These are phyloP conservation scores for Alternaria gaisen DNA, from an alignment of 2,329 filamentous ascomycete species.

Conservation along the genomic window DNA sequence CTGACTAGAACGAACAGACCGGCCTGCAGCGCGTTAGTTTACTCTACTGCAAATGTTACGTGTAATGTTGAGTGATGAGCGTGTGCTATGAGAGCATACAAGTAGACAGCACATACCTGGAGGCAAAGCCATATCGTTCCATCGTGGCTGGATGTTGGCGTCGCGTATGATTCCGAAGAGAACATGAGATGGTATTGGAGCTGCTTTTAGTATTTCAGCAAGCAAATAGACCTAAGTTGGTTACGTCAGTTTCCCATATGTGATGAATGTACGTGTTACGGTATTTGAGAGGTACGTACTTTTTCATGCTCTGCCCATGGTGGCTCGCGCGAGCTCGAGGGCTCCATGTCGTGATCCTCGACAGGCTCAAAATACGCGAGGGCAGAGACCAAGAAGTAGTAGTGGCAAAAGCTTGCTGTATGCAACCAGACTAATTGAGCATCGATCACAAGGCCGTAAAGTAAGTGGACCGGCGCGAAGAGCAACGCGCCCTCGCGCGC, in stretches of 20 bases:
- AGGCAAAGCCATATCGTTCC: constrained; percentile 61
- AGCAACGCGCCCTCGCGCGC: constrained; percentile 35
- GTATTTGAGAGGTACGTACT: constrained; percentile 44
- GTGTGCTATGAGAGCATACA: not conserved
- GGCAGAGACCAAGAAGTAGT: constrained; percentile 45
- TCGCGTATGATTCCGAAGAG: constrained; percentile 57
- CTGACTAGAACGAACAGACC: constrained; percentile 50
- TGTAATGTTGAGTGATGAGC: not conserved
- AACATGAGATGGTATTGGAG: constrained; percentile 54
- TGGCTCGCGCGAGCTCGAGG: constrained; percentile 47
- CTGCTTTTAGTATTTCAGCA: constrained; percentile 62
- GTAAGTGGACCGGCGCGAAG: constrained; percentile 45
- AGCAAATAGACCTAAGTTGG: constrained; percentile 54
- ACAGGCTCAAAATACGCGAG: constrained; percentile 25
- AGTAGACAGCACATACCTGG: constrained; percentile 52
- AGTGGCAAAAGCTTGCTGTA: constrained; percentile 35
- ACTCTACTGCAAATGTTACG: not conserved
- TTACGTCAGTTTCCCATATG: constrained; percentile 6
- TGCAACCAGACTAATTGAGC: constrained; percentile 49
- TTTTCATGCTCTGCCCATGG: constrained; percentile 59
- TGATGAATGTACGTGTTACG: constrained; percentile 4
- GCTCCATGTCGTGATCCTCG: constrained; percentile 49
- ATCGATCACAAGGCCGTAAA: constrained; percentile 47
- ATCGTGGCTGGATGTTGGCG: constrained; percentile 56
- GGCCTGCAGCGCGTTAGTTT: constrained; percentile 38